phyloP scores from a whole-genome alignment of 2,329 filamentous ascomycete species.

The Peltaster fructicola region DNA sequence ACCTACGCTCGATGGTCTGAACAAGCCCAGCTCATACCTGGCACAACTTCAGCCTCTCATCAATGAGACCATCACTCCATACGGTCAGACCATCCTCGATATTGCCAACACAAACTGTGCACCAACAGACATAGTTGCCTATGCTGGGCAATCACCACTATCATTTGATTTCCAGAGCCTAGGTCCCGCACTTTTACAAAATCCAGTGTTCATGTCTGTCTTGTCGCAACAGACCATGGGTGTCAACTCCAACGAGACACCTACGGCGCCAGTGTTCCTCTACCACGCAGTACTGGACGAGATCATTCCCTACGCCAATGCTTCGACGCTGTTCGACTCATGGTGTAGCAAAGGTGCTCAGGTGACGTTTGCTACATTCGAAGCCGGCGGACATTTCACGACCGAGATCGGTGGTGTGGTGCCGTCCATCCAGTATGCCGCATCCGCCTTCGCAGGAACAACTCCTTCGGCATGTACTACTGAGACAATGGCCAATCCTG shows the following conservation, averaged over 20 bases:
- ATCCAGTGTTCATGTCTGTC: no score
- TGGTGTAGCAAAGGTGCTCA: conserved; percentile 15
- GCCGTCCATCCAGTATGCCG: conserved; percentile 10
- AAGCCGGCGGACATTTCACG: conserved; percentile 11
- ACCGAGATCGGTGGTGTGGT: conserved; percentile 13
- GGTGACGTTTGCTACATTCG: conserved; percentile 13
- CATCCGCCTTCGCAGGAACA: conserved; percentile 11
- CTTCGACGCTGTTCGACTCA: conserved; percentile 8
- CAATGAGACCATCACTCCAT: conserved; percentile 8
- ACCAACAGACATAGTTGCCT: conserved; percentile 9
- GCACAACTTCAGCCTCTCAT: conserved; percentile 8
- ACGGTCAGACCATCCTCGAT: conserved; percentile 7
- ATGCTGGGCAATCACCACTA: conserved; percentile 8
- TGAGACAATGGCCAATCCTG: conserved; percentile 7
- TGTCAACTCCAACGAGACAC: conserved; percentile 8
- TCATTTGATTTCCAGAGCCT: conserved; percentile 8
- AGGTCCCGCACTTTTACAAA: no score
- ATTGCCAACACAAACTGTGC: conserved; percentile 10
- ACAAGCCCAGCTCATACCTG: conserved; percentile 10
- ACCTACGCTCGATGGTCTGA: conserved; percentile 9
- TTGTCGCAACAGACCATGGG: conserved; percentile 11
- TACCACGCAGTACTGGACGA: conserved; percentile 15
- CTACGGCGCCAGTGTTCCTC: conserved; percentile 13
- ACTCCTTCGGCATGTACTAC: conserved; percentile 7
- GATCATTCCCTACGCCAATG: conserved; percentile 15